Evolutionary conservation across 345 rosid genomes (phyloP), one percentile per base, ranked within the genome.

Genomic region (Streptanthus diversifolius): DNA sequence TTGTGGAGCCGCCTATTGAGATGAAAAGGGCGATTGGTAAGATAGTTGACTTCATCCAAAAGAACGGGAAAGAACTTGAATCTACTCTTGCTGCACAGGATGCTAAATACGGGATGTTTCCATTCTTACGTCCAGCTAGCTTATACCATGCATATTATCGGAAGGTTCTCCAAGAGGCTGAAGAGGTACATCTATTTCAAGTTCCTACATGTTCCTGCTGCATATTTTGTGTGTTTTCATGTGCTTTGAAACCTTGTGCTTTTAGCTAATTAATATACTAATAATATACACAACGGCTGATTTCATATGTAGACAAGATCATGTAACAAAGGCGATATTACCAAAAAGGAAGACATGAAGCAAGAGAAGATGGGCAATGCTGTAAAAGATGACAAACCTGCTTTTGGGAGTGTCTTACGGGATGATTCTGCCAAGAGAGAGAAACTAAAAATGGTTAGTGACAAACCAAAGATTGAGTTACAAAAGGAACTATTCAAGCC

Each of bases 1-100:
- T 91, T 65, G 71, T 89, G 77, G 97, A 91, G 85, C 98, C 97
- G 60, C 88, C 98, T 66, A 63, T 81, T 70, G 97, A 93, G 73
- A 62, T 88, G 83, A 93, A 89, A 86, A 89, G 87, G 78, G 89
- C 74, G 60, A 82, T 93, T 67, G 88, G 91, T 45, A 93, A 90
- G 88, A 93, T 93, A 73, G 96, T 93, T 37, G 97, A 93, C 80
- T 93, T 93, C 83, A 86, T 91, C 51, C 52, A 82, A 54, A 89
- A 79, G 79, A 93, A 93, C 43, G 98, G 98, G 74, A 88, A 76
- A 78, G 85, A 88, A 74, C 85, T 93, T 81, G 97, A 91, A 81
- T 75, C 93, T 5, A 85, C 89, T 74, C 91, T 93, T 68, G 81
- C 84, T 72, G 91, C 89, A 64, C 98, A 91, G 80, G 97, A 91